A percentile compares a stretch with the other conserved stretches of the same genome.
Conservation (phyloP, 495 filamentous ascomycete genomes). For the Penicillium goetzii region DNA sequence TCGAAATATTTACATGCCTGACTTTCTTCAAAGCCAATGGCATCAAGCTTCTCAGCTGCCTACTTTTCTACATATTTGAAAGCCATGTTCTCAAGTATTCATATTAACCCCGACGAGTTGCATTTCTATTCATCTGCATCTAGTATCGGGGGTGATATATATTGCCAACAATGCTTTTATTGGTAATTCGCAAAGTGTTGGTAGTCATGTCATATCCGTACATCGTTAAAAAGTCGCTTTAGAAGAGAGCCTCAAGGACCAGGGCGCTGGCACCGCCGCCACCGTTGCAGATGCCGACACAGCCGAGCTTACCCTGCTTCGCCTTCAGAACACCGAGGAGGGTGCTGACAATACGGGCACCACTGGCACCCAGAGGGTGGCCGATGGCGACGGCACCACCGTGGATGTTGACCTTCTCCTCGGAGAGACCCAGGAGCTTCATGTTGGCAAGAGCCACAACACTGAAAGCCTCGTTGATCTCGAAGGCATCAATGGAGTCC, state of each 20-base stretch:
- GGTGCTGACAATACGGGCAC: conserved; percentile 91
- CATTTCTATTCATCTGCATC: not conserved
- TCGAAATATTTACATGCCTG: not conserved
- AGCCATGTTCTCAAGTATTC: not conserved
- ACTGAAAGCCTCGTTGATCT: conserved; percentile 99
- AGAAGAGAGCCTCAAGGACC: conserved; percentile 70
- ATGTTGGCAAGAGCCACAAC: conserved; percentile 95
- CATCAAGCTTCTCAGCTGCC: not conserved
- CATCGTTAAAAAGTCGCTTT: conserved; percentile 31
- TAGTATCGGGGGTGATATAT: conserved; percentile 14
- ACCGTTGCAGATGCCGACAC: conserved; percentile 96
- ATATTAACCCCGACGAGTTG: conserved; percentile 3
- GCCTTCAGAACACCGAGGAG: conserved; percentile 85
- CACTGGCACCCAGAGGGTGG: conserved; percentile 90
- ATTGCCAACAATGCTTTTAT: conserved; percentile 16
- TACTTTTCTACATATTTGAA: not conserved
- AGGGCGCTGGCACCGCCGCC: conserved; percentile 92
- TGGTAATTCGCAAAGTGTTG: conserved; percentile 19
- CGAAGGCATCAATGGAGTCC: conserved; percentile 83
- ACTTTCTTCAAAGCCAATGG: not conserved
- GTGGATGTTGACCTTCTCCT: conserved; percentile 92
- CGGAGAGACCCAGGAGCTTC: conserved; percentile 77
- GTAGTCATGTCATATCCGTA: conserved; percentile 36
- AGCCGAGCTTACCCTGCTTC: conserved; percentile 89
- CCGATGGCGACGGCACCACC: conserved; percentile 95